phyloP scores from a whole-genome alignment of 805 yeast genomes.

The Zygoascus tannicola region DNA sequence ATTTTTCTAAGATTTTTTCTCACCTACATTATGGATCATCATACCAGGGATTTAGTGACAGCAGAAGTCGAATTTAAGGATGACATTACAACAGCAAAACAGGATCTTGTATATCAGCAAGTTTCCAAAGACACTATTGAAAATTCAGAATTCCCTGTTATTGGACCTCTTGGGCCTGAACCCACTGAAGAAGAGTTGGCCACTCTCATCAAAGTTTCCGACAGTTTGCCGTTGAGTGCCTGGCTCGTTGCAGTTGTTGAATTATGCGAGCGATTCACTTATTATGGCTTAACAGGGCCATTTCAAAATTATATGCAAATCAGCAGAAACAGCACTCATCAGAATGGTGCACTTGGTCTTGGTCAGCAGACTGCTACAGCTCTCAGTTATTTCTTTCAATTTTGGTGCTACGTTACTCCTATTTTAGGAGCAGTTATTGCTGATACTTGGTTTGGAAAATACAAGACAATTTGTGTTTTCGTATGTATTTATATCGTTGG shows the following conservation, averaged over 20 bases:
- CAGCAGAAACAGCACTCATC: conserved; percentile 18
- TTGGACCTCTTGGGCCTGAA: conserved; percentile 16
- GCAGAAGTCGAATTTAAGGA: no score
- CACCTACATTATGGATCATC: no score
- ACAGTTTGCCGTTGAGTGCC: conserved; percentile 43
- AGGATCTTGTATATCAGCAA: no score
- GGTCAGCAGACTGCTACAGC: conserved; percentile 61
- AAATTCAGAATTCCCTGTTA: no score
- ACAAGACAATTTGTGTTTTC: conserved; percentile 55
- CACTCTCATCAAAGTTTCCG: conserved; percentile 45
- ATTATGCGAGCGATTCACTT: conserved; percentile 72
- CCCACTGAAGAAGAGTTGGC: conserved; percentile 48
- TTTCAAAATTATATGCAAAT: conserved; percentile 70
- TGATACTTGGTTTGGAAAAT: conserved; percentile 67
- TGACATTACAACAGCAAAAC: no score
- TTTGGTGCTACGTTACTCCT: conserved; percentile 78
- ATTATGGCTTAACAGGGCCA: conserved; percentile 68
- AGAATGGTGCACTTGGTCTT: conserved; percentile 49
- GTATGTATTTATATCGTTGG: conserved; percentile 53
- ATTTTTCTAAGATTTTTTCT: no score
- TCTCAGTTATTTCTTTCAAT: conserved; percentile 64
- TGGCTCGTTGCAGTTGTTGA: conserved; percentile 64
- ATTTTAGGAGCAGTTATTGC: conserved; percentile 66
- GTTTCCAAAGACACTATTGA: no score
- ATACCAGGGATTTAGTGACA: no score